Evolutionary conservation across 495 filamentous ascomycete genomes (phyloP).

Genomic region (Oidiodendron maius): DNA sequence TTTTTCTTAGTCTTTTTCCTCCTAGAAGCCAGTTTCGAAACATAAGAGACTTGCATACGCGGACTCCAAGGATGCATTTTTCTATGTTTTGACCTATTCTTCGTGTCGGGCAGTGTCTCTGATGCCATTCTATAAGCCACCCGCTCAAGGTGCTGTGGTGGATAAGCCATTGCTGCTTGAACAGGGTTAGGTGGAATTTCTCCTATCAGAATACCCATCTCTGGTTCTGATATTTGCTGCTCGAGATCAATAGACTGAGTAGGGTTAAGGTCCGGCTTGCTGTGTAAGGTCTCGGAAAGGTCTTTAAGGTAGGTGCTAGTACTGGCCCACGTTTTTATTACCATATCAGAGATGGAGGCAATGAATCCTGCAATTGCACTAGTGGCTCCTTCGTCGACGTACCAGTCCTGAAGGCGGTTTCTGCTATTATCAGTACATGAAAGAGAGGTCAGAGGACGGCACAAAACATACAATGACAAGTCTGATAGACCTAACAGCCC

Average conservation of each 20-base stretch:
- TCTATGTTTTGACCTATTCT: not conserved
- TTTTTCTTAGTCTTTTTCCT: not conserved
- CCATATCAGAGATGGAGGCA: slow-evolving; percentile 54
- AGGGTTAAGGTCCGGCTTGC: slow-evolving; percentile 4
- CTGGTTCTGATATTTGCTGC: not conserved
- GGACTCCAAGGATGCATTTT: not conserved
- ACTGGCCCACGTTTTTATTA: slow-evolving; percentile 55
- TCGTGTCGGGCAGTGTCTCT: slow-evolving; percentile 5
- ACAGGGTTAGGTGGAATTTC: slow-evolving; percentile 12
- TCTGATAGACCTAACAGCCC: slow-evolving; percentile 36
- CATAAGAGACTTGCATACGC: not conserved
- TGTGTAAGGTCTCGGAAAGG: slow-evolving; percentile 38
- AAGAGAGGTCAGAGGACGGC: not conserved
- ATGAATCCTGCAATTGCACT: slow-evolving; percentile 50
- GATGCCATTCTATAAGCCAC: slow-evolving; percentile 21
- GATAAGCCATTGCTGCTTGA: slow-evolving; percentile 9
- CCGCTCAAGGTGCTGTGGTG: slow-evolving; percentile 12
- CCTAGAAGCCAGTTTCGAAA: not conserved
- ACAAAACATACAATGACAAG: too few species aligned
- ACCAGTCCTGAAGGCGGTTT: slow-evolving; percentile 47
- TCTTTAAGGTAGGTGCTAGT: slow-evolving; percentile 57
- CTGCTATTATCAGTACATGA: slow-evolving; percentile 21
- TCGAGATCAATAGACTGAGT: not conserved
- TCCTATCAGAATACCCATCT: slow-evolving; percentile 16
- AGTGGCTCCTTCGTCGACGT: slow-evolving; percentile 51